Evolutionary conservation across 2,329 filamentous ascomycete genomes (phyloP), one percentile per base, ranked within the genome.

Genomic region (Beauveria sp.): DNA sequence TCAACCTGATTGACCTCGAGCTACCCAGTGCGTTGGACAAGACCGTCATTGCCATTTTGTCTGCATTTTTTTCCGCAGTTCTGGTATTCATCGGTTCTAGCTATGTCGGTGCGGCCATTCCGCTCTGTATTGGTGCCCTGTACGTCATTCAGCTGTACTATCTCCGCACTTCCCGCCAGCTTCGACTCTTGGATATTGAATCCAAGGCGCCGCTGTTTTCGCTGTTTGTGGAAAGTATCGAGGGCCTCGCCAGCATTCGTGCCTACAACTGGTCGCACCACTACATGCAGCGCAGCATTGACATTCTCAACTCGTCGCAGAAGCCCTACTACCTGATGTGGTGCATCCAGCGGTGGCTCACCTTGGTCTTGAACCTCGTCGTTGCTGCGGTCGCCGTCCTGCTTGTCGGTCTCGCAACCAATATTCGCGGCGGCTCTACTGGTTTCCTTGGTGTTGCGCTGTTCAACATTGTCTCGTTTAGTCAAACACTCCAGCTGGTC

Each of bases 341-440:
- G 61, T 75, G 75, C 30, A 76, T 82, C 16, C 80, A 82, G 63
- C 70, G 76, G 24, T 83, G 80, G 79, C 69, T 82, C 1, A 76
- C 71, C 0, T 66, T 83, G 1, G 77, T 79, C 0, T 65, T 83
- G 16, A 78, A 82, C 61, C 66, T 83, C 2, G 50, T 68, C 3
- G 76, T 80, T 0, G 76, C 79, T 0, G 75, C 67, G 1, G 71
- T 83, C 40, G 79, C 79, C 0, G 72, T 77, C 0, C 64, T 80
- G 1, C 65, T 83, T 2, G 76, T 83, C 9, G 70, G 61, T 1
- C 67, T 82, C 1, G 76, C 79, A 0, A 76, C 80, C 2, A 60
- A 64, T 41, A 67, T 81, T 5, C 63, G 62, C 5, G 47, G 55
- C 28, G 69, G 48, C 51, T 72, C 50, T 68, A 72, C 68, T 51